These are phyloP conservation scores for Triangularia setosa DNA, from an alignment of 2,329 filamentous ascomycete genomes.

Conservation along the genomic window DNA sequence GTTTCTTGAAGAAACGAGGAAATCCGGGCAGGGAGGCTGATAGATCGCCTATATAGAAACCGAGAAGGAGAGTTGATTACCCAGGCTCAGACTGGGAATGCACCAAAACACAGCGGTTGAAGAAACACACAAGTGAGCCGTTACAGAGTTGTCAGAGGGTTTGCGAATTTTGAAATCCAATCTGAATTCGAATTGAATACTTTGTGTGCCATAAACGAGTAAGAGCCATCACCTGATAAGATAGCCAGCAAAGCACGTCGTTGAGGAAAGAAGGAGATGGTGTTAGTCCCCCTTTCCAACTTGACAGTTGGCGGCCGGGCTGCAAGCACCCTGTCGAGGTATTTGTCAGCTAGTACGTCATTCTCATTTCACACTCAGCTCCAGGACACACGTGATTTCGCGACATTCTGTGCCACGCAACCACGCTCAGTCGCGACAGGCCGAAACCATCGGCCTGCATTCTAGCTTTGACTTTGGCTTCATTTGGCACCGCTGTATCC, in stretches of 20 bases:
- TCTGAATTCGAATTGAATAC: not conserved
- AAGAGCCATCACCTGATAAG: not conserved
- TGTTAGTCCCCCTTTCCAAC: not conserved
- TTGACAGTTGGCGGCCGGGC: not conserved
- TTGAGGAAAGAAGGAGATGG: not conserved
- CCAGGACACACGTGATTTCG: slow-evolving; percentile 16
- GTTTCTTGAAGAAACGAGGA: no score
- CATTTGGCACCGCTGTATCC: not conserved
- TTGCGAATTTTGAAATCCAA: not conserved
- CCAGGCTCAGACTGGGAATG: not conserved
- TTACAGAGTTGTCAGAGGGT: not conserved
- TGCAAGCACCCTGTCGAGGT: not conserved
- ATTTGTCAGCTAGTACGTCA: not conserved
- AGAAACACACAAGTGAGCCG: not conserved
- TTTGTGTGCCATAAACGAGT: not conserved
- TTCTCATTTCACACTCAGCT: not conserved
- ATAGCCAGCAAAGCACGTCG: not conserved
- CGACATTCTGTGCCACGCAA: slow-evolving; percentile 7
- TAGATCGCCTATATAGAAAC: not conserved
- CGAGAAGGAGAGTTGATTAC: not conserved
- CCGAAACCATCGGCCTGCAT: not conserved
- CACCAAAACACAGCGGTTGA: not conserved
- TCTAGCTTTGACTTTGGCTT: not conserved
- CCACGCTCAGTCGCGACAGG: not conserved
- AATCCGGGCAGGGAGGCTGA: not conserved